These are phyloP conservation scores for Plasmodium blacklocki DNA, from an alignment of 169 alveolate species.

Conservation along the genomic window DNA sequence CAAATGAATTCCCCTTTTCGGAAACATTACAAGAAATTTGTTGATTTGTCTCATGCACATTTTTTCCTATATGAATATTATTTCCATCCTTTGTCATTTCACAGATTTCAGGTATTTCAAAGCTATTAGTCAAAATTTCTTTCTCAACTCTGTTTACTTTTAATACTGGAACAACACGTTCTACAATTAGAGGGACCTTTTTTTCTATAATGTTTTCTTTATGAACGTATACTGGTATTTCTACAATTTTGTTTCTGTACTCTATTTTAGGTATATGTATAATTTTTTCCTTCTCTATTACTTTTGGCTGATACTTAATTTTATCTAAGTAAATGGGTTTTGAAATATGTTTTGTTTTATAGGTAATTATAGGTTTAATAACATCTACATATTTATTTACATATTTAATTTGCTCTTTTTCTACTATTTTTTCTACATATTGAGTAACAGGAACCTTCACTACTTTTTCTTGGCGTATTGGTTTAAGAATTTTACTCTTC, in stretches of 20 bases:
- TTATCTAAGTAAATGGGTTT: constrained; percentile 73
- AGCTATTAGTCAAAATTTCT: constrained; percentile 43
- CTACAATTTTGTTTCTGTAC: constrained; percentile 74
- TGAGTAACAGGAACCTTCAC: constrained; percentile 75
- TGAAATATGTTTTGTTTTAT: constrained; percentile 69
- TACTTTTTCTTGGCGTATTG: constrained; percentile 72
- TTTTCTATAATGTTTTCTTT: constrained; percentile 73
- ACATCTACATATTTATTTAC: constrained; percentile 74
- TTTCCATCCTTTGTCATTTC: constrained; percentile 23
- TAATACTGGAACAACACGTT: constrained; percentile 70
- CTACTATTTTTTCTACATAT: constrained; percentile 69
- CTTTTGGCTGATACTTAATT: constrained; percentile 64
- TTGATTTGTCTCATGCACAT: constrained; percentile 3
- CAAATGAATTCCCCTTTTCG: constrained; percentile 2
- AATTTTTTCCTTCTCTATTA: constrained; percentile 72
- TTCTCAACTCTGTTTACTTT: constrained; percentile 50
- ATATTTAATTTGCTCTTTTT: constrained; percentile 63
- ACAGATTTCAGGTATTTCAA: constrained; percentile 59
- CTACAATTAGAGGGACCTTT: constrained; percentile 68
- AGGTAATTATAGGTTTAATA: constrained; percentile 68
- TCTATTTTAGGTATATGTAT: constrained; percentile 73
- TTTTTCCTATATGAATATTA: constrained; percentile 1
- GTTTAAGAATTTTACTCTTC: constrained; percentile 67
- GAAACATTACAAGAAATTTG: constrained; percentile 5
- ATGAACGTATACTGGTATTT: constrained; percentile 69